phyloP scores from a whole-genome alignment of 306 rosid species.

The Dryas alaskensis region DNA sequence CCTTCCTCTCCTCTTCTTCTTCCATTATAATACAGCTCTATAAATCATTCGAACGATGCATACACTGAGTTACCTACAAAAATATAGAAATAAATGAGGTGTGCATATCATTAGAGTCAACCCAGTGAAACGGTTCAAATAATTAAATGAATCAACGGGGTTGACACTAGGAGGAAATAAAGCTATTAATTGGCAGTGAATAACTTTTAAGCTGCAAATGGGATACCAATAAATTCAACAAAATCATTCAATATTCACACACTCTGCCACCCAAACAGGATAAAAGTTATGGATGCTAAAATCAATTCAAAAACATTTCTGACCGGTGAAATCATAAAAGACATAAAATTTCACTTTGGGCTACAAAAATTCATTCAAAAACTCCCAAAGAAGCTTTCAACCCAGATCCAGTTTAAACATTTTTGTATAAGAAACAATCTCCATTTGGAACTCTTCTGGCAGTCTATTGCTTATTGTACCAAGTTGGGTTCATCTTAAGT shows the following conservation, averaged over 20 bases:
- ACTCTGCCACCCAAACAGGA: slow-evolving; percentile 4
- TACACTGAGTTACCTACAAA: slow-evolving; percentile 44
- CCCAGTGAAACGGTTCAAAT: slow-evolving; percentile 10
- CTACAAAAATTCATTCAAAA: slow-evolving; percentile 4
- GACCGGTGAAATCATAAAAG: slow-evolving; percentile 6
- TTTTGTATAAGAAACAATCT: not conserved
- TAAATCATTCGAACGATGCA: slow-evolving; percentile 25
- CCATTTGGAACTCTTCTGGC: not conserved
- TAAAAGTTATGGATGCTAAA: not conserved
- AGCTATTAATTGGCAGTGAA: slow-evolving; percentile 3
- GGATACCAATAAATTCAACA: not conserved
- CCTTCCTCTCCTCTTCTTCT: slow-evolving; percentile 63
- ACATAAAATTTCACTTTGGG: not conserved
- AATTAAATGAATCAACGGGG: slow-evolving; percentile 10
- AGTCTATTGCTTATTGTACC: not conserved
- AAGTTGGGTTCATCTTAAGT: not conserved
- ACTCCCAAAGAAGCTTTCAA: slow-evolving; percentile 2
- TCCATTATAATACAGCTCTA: slow-evolving; percentile 50
- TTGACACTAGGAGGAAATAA: not conserved
- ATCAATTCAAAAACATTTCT: slow-evolving; percentile 15
- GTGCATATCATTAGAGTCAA: slow-evolving; percentile 7
- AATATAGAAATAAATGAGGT: slow-evolving; percentile 6
- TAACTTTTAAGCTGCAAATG: not conserved
- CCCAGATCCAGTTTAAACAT: not conserved
- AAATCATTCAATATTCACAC: not conserved